Conservation (phyloP, 2,329 filamentous ascomycete genomes). For the Rachicladosporium sp. region DNA sequence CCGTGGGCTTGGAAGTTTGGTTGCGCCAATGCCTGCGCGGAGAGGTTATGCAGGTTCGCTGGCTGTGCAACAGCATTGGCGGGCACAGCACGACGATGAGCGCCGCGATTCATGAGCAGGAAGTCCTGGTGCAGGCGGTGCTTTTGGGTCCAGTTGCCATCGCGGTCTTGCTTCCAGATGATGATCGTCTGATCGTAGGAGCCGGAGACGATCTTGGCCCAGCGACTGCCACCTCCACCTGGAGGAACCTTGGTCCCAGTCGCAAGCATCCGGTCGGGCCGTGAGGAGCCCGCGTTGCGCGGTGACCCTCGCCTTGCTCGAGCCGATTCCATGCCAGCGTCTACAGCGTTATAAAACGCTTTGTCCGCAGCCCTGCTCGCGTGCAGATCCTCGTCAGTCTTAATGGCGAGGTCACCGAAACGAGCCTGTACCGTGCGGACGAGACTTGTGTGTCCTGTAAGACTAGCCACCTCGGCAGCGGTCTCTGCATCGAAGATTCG, state of each 20-base stretch:
- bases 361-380: conserved; percentile 59
- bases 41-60: conserved; percentile 6
- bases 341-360: conserved; percentile 52
- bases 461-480: conserved; percentile 76
- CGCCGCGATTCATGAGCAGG: conserved; percentile 1
- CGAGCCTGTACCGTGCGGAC: conserved; percentile 92
- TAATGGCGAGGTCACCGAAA: conserved; percentile 74
- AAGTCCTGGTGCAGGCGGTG: conserved; percentile 40
- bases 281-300: conserved; percentile 58
- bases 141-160: conserved; percentile 71
- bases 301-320: conserved; percentile 22
- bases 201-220: conserved; percentile 90
- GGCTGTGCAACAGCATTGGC: conserved; percentile 6
- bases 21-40: conserved; percentile 1
- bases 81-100: conserved; percentile 4
- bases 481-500: conserved; percentile 85
- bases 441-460: conserved; percentile 69
- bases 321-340: conserved; percentile 29
- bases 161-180: conserved; percentile 73
- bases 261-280: conserved; percentile 63
- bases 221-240: conserved; percentile 76
- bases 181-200: conserved; percentile 95
- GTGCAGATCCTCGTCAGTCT: conserved; percentile 59
- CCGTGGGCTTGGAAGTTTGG: too few species aligned
- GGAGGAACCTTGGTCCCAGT: conserved; percentile 80